A percentile compares a stretch with the other conserved stretches of the same genome.
These are phyloP conservation scores for Fusarium siculi DNA, from an alignment of 2,329 filamentous ascomycete genomes.

Conservation along the genomic window DNA sequence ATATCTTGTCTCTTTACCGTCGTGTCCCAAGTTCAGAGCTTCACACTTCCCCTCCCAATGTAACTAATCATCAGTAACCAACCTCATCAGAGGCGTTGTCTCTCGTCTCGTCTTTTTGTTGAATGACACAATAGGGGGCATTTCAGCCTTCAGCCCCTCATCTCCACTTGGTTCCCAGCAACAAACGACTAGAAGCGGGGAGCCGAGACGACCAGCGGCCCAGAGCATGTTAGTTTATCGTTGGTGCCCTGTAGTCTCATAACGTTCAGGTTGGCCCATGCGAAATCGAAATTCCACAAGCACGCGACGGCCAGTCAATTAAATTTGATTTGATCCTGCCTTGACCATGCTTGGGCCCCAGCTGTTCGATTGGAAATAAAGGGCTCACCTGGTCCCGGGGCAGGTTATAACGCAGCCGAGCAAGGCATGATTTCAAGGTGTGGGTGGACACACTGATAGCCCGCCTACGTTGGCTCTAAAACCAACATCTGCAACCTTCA, in stretches of 20 bases:
- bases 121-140: slow-evolving; percentile 23
- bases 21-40: slow-evolving; percentile 1
- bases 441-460: slow-evolving; percentile 28
- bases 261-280: slow-evolving; percentile 27
- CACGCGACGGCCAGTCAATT: slow-evolving; percentile 26
- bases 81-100: slow-evolving; percentile 20
- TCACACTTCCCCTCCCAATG: slow-evolving; percentile 11
- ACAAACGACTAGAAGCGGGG: slow-evolving; percentile 36
- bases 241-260: slow-evolving; percentile 32
- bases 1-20: neutral
- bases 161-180: slow-evolving; percentile 29
- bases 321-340: slow-evolving; percentile 19
- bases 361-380: slow-evolving; percentile 20
- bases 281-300: slow-evolving; percentile 23
- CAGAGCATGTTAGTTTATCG: slow-evolving; percentile 38
- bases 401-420: slow-evolving; percentile 24
- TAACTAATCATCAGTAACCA: slow-evolving; percentile 16
- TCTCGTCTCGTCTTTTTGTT: slow-evolving; percentile 22
- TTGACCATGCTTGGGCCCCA: neutral
- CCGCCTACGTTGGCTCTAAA: slow-evolving; percentile 10
- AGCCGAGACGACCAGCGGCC: slow-evolving; percentile 29
- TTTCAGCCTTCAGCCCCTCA: slow-evolving; percentile 27
- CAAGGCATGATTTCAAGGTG: slow-evolving; percentile 26
- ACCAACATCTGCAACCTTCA: slow-evolving; percentile 25
- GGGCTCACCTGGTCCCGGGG: slow-evolving; percentile 15